Evolutionary conservation across 164 flowering plant species (phyloP).

Genomic region (Vitis vinifera): DNA sequence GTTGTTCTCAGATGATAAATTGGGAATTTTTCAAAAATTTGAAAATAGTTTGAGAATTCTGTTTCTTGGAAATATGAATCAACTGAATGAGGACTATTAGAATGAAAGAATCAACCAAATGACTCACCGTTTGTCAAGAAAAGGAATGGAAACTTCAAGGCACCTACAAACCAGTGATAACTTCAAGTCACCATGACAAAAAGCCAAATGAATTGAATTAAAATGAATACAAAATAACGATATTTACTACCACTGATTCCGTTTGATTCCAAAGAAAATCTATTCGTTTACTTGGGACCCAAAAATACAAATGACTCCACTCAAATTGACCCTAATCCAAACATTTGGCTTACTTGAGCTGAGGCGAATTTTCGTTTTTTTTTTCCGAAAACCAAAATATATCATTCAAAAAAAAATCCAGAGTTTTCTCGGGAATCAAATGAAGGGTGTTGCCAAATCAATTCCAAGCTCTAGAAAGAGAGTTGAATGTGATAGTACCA

Average conservation of each 20-base stretch:
- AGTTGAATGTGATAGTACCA: slow-evolving; percentile 5
- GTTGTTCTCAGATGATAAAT: too few relatives aligned
- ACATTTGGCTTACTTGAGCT: too few relatives aligned
- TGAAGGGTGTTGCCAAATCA: not conserved
- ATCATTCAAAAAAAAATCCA: not conserved
- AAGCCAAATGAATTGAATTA: not conserved
- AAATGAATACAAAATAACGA: not conserved
- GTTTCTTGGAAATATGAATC: too few relatives aligned
- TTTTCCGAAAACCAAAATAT: too few relatives aligned
- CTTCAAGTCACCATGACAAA: not conserved
- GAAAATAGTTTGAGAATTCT: too few relatives aligned
- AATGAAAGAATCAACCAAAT: not conserved
- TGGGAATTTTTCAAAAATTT: too few relatives aligned
- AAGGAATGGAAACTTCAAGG: slow-evolving; percentile 32
- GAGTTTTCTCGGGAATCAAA: not conserved
- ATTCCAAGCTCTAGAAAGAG: not conserved
- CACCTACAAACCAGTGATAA: slow-evolving; percentile 19
- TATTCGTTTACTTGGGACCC: not conserved
- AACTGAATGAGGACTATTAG: too few relatives aligned
- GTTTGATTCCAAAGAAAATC: not conserved
- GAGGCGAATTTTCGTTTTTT: too few relatives aligned
- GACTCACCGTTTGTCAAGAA: slow-evolving; percentile 42
- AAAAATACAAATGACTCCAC: not conserved
- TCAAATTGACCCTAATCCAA: too few relatives aligned
- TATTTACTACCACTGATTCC: not conserved